A percentile compares a stretch with the other conserved stretches of the same genome.
Evolutionary conservation across 2,329 filamentous ascomycete species (phyloP).

Genomic region (Akanthomyces muscarius): DNA sequence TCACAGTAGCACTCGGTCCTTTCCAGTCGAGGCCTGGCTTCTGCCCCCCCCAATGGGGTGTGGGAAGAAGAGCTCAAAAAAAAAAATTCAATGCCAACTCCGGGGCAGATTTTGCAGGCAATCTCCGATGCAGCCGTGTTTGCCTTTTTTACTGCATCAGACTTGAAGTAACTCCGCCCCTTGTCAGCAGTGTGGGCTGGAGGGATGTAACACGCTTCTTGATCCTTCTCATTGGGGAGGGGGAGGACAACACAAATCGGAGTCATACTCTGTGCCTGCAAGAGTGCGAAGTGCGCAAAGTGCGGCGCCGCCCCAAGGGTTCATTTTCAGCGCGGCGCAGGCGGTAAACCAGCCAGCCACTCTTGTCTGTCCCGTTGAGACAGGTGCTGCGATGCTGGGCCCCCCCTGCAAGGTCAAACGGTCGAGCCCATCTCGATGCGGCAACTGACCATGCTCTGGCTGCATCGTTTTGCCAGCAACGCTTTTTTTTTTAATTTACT

Average conservation of each 20-base stretch:
- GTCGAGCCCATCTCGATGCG: constrained; percentile 12
- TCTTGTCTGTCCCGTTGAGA: too few species aligned
- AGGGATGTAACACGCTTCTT: too few species aligned
- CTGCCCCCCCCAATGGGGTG: not conserved
- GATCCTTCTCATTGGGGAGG: not conserved
- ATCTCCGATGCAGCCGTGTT: constrained; percentile 4
- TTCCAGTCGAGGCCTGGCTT: constrained; percentile 1
- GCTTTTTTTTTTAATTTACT: not conserved
- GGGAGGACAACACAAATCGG: too few species aligned
- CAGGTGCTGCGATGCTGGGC: too few species aligned
- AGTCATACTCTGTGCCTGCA: not conserved
- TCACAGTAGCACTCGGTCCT: not conserved
- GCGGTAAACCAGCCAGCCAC: not conserved
- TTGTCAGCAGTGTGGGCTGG: not conserved
- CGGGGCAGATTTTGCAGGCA: not conserved
- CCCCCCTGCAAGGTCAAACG: not conserved
- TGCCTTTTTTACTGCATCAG: not conserved
- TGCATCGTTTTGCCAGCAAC: not conserved
- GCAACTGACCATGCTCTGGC: not conserved
- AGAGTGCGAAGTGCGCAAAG: not conserved
- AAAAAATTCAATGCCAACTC: not conserved
- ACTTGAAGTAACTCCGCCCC: not conserved
- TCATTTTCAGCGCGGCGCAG: not conserved
- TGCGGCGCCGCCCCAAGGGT: not conserved
- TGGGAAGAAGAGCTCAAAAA: too few species aligned